Percentiles rank a stretch among this genome's conserved stretches.
phyloP scores from a whole-genome alignment of 805 yeast species.

The Myxozyma monticola region DNA sequence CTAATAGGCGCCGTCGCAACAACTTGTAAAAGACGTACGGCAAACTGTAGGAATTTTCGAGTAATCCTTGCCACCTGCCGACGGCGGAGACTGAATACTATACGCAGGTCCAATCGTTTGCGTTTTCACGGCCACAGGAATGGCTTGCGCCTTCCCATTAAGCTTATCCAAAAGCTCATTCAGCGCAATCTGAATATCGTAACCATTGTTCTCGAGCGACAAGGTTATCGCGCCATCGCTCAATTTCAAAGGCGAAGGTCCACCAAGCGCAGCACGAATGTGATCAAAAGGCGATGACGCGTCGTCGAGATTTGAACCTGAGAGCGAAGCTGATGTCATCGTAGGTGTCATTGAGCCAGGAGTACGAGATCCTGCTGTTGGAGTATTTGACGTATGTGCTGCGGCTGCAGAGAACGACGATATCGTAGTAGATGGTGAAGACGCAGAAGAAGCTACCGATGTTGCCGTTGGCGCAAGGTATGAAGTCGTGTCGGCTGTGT shows the following conservation, averaged over 20 bases:
- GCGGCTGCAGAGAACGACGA: conserved; percentile 14
- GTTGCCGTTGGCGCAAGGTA: conserved; percentile 1
- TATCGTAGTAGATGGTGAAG: conserved; percentile 20
- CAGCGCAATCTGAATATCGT: conserved; percentile 18
- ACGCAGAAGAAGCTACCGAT: conserved; percentile 15
- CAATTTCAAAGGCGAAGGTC: conserved; percentile 9
- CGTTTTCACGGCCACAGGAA: conserved; percentile 9
- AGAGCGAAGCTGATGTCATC: neutral
- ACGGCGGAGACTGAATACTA: conserved; percentile 11
- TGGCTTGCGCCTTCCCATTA: conserved; percentile 2
- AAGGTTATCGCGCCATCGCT: conserved; percentile 11
- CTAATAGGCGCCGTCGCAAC: neutral
- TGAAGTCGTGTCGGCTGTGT: too few species aligned
- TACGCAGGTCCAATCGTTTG: conserved; percentile 28
- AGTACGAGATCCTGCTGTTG: conserved; percentile 1
- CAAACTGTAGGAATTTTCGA: conserved; percentile 28
- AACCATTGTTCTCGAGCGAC: conserved; percentile 21
- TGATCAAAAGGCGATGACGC: conserved; percentile 26
- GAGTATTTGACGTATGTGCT: neutral
- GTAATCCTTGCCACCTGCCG: conserved; percentile 12
- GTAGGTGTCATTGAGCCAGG: conserved; percentile 6
- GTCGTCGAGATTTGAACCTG: neutral
- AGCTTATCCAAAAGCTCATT: conserved; percentile 17
- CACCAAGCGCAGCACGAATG: conserved; percentile 17
- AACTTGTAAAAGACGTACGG: conserved; percentile 12